phyloP scores from a whole-genome alignment of 768 basidiomycete species.

The Lentinula aciculospora region DNA sequence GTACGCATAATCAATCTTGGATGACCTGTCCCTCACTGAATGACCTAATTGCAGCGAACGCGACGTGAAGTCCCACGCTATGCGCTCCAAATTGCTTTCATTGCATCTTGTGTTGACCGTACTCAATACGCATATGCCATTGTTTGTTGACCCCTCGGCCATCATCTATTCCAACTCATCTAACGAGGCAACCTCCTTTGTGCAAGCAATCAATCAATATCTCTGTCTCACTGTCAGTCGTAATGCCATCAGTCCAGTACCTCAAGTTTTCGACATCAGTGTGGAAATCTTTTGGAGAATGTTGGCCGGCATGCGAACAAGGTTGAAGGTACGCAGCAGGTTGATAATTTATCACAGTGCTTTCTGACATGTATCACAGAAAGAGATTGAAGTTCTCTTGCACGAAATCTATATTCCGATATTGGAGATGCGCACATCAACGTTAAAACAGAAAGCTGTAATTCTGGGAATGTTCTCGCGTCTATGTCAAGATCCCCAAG shows the following conservation, averaged over 20 bases:
- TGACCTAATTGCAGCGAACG: slow-evolving; percentile 59
- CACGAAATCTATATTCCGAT: slow-evolving; percentile 99
- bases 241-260: slow-evolving; percentile 92
- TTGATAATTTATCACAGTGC: background rate
- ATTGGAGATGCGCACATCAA: slow-evolving; percentile 95
- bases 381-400: slow-evolving; percentile 98
- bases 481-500: slow-evolving; percentile 94
- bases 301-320: slow-evolving; percentile 88
- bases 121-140: slow-evolving; percentile 82
- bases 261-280: slow-evolving; percentile 95
- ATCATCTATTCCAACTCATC: slow-evolving; percentile 89
- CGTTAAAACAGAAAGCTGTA: slow-evolving; percentile 89
- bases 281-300: slow-evolving; percentile 99
- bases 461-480: slow-evolving; percentile 85
- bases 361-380: slow-evolving; percentile 40
- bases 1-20: slow-evolving; percentile 34
- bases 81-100: slow-evolving; percentile 94
- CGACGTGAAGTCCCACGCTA: slow-evolving; percentile 93
- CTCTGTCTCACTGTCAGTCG: slow-evolving; percentile 88
- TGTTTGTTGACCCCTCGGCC: slow-evolving; percentile 86
- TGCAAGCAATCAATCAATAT: slow-evolving; percentile 94
- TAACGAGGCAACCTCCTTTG: slow-evolving; percentile 82
- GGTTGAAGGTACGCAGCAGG: slow-evolving; percentile 72
- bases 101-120: slow-evolving; percentile 92
- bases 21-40: background rate